Percentiles rank a stretch among this genome's conserved stretches.
Evolutionary conservation across 2,329 filamentous ascomycete genomes (phyloP).

Genomic region (Pochonia chlamydosporia): DNA sequence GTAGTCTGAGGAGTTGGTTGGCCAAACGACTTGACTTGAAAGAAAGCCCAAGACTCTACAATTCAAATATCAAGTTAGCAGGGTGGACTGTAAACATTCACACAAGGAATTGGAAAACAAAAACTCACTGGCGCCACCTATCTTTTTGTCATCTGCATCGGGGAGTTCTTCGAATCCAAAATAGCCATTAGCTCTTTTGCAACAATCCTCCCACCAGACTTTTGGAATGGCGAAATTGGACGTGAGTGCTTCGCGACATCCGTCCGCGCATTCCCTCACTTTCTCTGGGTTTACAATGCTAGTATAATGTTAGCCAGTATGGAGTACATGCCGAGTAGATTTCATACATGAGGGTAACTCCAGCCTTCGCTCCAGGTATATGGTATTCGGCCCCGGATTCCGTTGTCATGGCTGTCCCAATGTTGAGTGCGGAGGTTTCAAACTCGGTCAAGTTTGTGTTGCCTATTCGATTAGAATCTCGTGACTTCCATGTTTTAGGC

Average conservation of each 20-base stretch:
- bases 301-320: not conserved
- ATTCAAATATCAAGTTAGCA: not conserved
- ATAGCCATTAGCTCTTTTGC: constrained; percentile 9
- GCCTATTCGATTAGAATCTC: not conserved
- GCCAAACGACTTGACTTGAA: constrained; percentile 3
- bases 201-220: constrained; percentile 7
- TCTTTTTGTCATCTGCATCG: not conserved
- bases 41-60: constrained; percentile 4
- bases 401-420: not conserved
- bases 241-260: not conserved
- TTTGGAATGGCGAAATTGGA: constrained; percentile 3
- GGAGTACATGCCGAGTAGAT: not conserved
- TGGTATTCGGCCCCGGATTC: not conserved
- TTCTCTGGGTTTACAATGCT: not conserved
- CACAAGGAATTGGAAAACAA: no score
- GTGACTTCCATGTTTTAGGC: not conserved
- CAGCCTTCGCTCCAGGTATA: not conserved
- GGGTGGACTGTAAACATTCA: not conserved
- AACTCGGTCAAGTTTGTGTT: not conserved
- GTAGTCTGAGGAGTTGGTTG: not conserved
- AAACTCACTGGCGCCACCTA: not conserved
- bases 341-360: not conserved
- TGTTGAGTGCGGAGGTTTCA: not conserved
- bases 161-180: constrained; percentile 11
- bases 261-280: not conserved